Percentiles rank a stretch among this genome's conserved stretches.
phyloP scores from a whole-genome alignment of 2,329 filamentous ascomycete species.

The Hypoxylon rubiginosum region DNA sequence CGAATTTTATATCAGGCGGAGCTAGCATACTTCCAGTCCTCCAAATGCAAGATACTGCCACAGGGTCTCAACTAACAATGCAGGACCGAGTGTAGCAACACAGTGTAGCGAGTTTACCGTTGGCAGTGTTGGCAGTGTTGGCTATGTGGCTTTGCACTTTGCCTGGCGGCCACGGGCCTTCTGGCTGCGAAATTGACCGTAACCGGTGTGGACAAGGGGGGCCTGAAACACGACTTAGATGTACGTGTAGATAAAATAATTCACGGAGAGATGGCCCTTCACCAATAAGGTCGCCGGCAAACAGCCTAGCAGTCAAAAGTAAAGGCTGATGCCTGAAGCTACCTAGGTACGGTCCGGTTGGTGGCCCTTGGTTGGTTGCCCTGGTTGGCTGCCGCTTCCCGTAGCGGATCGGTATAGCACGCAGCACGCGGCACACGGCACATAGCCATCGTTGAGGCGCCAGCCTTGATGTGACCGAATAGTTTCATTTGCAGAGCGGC shows the following conservation, averaged over 20 bases:
- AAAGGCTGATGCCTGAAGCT: neutral
- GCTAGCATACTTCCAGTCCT: neutral
- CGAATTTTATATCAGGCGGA: neutral
- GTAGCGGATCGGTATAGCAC: slow-evolving; percentile 2
- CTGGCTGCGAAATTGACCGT: neutral
- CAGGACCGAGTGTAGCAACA: neutral
- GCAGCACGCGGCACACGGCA: neutral
- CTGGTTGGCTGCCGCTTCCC: slow-evolving; percentile 6
- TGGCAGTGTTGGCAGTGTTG: slow-evolving; percentile 13
- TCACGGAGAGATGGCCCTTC: slow-evolving; percentile 12
- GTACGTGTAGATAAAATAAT: no score
- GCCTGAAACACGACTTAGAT: neutral
- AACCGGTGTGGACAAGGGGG: neutral
- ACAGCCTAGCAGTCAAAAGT: slow-evolving; percentile 1
- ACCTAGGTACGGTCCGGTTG: neutral
- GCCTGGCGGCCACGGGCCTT: slow-evolving; percentile 16
- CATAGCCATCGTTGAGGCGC: neutral
- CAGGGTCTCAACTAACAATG: neutral
- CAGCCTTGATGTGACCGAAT: slow-evolving; percentile 16
- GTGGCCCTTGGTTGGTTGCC: neutral
- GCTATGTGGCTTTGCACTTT: slow-evolving; percentile 14
- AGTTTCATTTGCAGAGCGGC: slow-evolving; percentile 16
- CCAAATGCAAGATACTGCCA: neutral
- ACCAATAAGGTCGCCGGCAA: slow-evolving; percentile 1
- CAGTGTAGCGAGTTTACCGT: neutral